Conservation (phyloP, 768 basidiomycete genomes). For the Filobasidium floriforme region DNA sequence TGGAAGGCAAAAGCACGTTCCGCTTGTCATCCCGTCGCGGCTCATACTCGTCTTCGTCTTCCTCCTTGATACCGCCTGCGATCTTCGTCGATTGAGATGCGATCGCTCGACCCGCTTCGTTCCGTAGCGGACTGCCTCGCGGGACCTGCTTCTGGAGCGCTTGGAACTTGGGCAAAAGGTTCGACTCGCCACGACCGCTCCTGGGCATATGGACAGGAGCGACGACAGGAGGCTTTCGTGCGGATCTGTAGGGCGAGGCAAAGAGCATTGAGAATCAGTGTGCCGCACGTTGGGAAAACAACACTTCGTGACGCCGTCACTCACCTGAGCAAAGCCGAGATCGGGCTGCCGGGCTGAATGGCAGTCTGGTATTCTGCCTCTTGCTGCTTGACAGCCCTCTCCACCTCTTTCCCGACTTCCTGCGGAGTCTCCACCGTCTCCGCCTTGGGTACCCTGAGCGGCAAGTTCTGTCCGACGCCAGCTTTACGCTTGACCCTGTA, state of each 20-base stretch:
- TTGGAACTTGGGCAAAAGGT: slow-evolving; percentile 37
- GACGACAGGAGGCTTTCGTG: slow-evolving; percentile 77
- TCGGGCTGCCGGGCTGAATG: slow-evolving; percentile 88
- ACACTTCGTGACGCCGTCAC: slow-evolving; percentile 6
- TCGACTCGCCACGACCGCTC: slow-evolving; percentile 32
- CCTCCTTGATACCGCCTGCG: slow-evolving; percentile 21
- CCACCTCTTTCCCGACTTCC: slow-evolving; percentile 26
- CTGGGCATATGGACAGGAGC: slow-evolving; percentile 31
- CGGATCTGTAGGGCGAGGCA: slow-evolving; percentile 57
- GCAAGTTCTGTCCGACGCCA: slow-evolving; percentile 29
- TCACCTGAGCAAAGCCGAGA: slow-evolving; percentile 70
- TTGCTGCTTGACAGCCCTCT: slow-evolving; percentile 41
- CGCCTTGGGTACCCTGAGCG: slow-evolving; percentile 25
- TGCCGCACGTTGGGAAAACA: not conserved
- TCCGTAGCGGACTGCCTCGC: slow-evolving; percentile 51
- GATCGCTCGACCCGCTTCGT: slow-evolving; percentile 19
- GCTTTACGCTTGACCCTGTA: slow-evolving; percentile 49
- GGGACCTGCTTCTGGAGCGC: slow-evolving; percentile 23
- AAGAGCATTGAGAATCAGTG: not conserved
- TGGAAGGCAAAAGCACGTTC: not conserved
- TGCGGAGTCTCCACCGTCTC: slow-evolving; percentile 10
- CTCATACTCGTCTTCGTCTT: slow-evolving; percentile 50
- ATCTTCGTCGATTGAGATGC: not conserved
- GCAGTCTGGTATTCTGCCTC: slow-evolving; percentile 97
- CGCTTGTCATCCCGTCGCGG: slow-evolving; percentile 11